Base-by-base conservation (phyloP, 1,139 yeast species). In the Zygoascus meyerae region DNA sequence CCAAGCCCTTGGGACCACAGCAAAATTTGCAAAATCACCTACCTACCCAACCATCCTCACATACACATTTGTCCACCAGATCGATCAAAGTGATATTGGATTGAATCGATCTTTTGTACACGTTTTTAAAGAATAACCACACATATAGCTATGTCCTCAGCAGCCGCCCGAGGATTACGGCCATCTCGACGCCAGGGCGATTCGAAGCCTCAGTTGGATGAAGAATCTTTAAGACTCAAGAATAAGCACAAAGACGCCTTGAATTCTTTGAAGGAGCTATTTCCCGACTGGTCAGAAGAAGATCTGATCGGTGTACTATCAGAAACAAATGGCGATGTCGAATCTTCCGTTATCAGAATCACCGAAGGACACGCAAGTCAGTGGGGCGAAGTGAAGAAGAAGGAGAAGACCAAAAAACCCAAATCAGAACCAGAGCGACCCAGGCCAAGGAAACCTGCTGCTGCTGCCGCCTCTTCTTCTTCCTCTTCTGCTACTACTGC, bases 281-380 rank as follows among this genome's bases (percentile, higher is more conserved):
- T 92, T 71, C 95, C 97, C 37, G 96, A 86, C 63, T 92, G 98
- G 98, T 79, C 86, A 49, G 73, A 77, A 46, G 95, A 86, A 40
- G 98, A 92, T 64, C 79, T 92, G 65, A 70, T 75, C 46, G 78
- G 83, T 47, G 81, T 87, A 51, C 79, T 90, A 56, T 73, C 74
- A 50, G 97, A 92, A 67, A 78, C 84, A 57, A 72, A 69, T 52
- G 75, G 82, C 56, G 89, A 85, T 61, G 73, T 87, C 56, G 95
- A 85, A 62, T 75, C 78, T 44, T 87, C 92, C 55, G 83, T 86
- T 57, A 90, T 84, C 62, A 82, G 89, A 67, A 90, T 92, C 67
- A 83, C 94, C 52, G 86, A 87, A 55, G 95, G 74, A 66, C 62
- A 64, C 43, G 81, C 76, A 31, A 66, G 73, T 48, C 77, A 75